These are phyloP conservation scores for Trichoderma sp. DNA, from an alignment of 2,329 filamentous ascomycete genomes.

Conservation along the genomic window DNA sequence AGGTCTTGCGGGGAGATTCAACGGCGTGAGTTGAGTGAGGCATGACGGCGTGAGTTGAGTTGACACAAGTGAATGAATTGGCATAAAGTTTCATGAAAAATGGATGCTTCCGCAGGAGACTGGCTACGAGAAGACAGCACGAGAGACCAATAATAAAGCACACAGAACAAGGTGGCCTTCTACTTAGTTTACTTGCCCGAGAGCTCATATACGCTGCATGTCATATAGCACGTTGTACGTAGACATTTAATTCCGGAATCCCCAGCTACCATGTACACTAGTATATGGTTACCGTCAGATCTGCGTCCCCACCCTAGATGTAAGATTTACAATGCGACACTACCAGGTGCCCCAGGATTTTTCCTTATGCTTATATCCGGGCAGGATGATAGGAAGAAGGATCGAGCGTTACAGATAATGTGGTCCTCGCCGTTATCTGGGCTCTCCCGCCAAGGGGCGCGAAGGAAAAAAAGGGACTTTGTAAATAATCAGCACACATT, in stretches of 20 bases:
- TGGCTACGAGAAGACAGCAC: background rate
- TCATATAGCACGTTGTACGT: background rate
- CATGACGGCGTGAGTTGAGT: background rate
- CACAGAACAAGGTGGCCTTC: background rate
- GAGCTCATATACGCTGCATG: background rate
- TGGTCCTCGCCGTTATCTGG: background rate
- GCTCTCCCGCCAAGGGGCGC: background rate
- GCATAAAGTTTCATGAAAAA: background rate
- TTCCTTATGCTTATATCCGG: background rate
- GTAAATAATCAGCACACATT: no score
- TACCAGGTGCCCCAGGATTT: background rate
- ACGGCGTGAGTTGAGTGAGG: background rate
- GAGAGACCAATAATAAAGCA: background rate
- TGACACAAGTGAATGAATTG: background rate
- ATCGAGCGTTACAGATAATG: no score
- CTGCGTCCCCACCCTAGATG: no score
- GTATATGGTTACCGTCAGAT: background rate
- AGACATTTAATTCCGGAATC: background rate
- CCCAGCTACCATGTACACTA: background rate
- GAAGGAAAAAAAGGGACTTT: no score
- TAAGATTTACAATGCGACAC: background rate
- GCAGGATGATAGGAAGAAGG: background rate
- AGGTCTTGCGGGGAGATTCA: no score
- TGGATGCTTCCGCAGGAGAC: background rate
- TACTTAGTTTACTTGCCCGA: background rate